Conservation (phyloP, 441 rosid species). For the Croton laevigatus region DNA sequence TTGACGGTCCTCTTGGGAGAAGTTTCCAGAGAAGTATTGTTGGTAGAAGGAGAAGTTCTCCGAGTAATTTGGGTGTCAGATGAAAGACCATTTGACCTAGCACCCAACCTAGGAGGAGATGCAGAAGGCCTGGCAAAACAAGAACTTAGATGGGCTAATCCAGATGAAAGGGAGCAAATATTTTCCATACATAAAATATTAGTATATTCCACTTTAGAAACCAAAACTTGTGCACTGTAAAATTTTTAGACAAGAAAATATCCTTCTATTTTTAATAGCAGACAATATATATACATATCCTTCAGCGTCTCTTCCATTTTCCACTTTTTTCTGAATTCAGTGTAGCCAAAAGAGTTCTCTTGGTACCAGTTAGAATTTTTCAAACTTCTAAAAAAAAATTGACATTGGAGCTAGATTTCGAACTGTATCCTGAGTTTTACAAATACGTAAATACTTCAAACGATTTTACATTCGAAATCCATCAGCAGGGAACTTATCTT, state of each 20-base stretch:
- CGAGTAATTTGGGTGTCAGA: constrained; percentile 44
- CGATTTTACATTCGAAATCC: background rate
- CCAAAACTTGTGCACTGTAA: constrained; percentile 3
- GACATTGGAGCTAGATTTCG: background rate
- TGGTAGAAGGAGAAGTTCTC: constrained; percentile 33
- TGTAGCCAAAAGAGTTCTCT: constrained; percentile 1
- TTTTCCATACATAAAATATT: background rate
- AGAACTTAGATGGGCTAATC: constrained; percentile 16
- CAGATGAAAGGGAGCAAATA: constrained; percentile 12
- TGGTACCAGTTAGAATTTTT: background rate
- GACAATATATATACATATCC: background rate
- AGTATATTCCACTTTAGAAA: background rate
- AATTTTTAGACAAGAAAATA: background rate
- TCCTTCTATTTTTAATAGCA: background rate
- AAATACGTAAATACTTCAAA: background rate
- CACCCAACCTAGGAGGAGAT: constrained; percentile 48
- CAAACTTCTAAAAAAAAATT: background rate
- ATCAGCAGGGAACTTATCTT: background rate
- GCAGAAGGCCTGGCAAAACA: constrained; percentile 42
- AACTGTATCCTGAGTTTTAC: background rate
- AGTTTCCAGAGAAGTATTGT: constrained; percentile 28
- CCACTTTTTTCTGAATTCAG: background rate
- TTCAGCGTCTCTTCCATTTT: background rate
- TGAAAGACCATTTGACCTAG: constrained; percentile 35
- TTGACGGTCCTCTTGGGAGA: constrained; percentile 29